These are phyloP conservation scores for Metarhizium brunneum DNA, from an alignment of 2,329 filamentous ascomycete genomes.

Conservation along the genomic window DNA sequence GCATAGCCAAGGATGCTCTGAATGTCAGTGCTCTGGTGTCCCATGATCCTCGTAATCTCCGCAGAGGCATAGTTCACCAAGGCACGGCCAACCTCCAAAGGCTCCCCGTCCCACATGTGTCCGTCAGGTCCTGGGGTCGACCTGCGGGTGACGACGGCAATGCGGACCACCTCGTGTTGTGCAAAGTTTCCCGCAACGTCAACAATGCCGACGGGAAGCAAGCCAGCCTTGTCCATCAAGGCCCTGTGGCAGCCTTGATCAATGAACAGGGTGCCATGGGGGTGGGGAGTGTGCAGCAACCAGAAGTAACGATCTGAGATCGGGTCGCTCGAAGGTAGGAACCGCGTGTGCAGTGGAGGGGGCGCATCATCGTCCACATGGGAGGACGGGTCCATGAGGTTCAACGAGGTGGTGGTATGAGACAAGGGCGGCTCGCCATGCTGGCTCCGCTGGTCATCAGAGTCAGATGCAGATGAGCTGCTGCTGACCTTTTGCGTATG, in stretches of 20 bases:
- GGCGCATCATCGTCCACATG: slow-evolving; percentile 16
- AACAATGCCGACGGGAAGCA: slow-evolving; percentile 84
- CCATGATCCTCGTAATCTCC: slow-evolving; percentile 79
- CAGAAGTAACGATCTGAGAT: slow-evolving; percentile 95
- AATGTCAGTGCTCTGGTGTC: slow-evolving; percentile 75
- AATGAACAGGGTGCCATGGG: slow-evolving; percentile 87
- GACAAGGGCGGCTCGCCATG: slow-evolving; percentile 18
- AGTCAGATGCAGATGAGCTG: slow-evolving; percentile 5
- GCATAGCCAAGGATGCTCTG: slow-evolving; percentile 75
- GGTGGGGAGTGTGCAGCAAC: slow-evolving; percentile 84
- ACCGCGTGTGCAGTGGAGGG: slow-evolving; percentile 73
- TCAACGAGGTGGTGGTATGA: slow-evolving; percentile 32
- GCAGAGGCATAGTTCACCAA: slow-evolving; percentile 86
- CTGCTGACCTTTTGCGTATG: slow-evolving; percentile 32
- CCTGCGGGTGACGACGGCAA: slow-evolving; percentile 66
- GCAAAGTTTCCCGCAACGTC: slow-evolving; percentile 83
- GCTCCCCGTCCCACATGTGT: slow-evolving; percentile 39
- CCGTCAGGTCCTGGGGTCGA: slow-evolving; percentile 29
- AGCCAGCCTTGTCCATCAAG: slow-evolving; percentile 71
- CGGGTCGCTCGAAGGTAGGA: slow-evolving; percentile 73
- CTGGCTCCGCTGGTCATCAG: slow-evolving; percentile 12
- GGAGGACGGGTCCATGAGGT: slow-evolving; percentile 19
- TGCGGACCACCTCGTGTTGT: slow-evolving; percentile 83
- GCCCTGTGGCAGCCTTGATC: slow-evolving; percentile 82
- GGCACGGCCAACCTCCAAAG: slow-evolving; percentile 73